Evolutionary conservation across 2,329 filamentous ascomycete genomes (phyloP).

Genomic region (Epichloe aotearoae): DNA sequence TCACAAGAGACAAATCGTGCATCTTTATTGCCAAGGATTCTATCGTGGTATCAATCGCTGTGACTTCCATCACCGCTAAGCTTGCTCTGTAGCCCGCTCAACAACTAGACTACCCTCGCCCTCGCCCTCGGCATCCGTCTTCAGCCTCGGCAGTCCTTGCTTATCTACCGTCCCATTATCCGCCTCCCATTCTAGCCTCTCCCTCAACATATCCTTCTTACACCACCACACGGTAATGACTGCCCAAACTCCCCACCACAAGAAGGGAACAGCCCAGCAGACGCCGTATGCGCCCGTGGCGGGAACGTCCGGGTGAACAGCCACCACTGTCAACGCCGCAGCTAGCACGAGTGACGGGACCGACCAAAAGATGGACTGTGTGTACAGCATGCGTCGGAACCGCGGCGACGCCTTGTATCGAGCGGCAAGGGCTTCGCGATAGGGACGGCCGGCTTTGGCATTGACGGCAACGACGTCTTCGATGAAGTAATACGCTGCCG

Average conservation of each 20-base stretch:
- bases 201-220: slow-evolving; percentile 23
- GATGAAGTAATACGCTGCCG: slow-evolving; percentile 50
- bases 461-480: slow-evolving; percentile 58
- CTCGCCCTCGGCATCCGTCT: background rate
- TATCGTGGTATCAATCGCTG: background rate
- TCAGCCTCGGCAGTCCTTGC: background rate
- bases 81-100: background rate
- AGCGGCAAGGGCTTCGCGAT: slow-evolving; percentile 27
- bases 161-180: background rate
- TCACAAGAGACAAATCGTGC: too few species aligned
- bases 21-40: background rate
- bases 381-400: slow-evolving; percentile 27
- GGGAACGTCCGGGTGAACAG: slow-evolving; percentile 21
- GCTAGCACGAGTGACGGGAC: slow-evolving; percentile 25
- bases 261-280: slow-evolving; percentile 27
- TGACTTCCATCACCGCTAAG: background rate
- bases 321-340: slow-evolving; percentile 22
- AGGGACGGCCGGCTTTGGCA: slow-evolving; percentile 38
- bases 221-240: slow-evolving; percentile 23
- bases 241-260: slow-evolving; percentile 23
- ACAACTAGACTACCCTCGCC: background rate
- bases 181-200: slow-evolving; percentile 24
- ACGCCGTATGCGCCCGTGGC: slow-evolving; percentile 24
- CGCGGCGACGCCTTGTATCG: slow-evolving; percentile 28
- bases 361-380: slow-evolving; percentile 29